Percentiles rank a stretch among this genome's conserved stretches.
Conservation (phyloP, 1,284 basidiomycete species). For the Ceratobasidium sp. region DNA sequence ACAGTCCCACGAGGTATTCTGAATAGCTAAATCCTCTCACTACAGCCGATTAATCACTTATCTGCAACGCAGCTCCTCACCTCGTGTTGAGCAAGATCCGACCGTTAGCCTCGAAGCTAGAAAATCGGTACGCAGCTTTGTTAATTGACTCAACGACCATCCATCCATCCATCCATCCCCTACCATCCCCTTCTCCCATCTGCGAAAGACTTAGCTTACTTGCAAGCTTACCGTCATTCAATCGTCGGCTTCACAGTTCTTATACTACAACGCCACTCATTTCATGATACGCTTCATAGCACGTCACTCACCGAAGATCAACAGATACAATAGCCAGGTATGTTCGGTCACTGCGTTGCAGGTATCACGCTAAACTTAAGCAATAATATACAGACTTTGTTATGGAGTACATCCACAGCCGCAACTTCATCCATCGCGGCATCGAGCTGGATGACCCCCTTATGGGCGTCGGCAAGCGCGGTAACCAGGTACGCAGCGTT, state of each 20-base stretch:
- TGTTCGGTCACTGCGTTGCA: no score
- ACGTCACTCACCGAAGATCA: background rate
- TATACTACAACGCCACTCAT: background rate
- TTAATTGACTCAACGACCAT: background rate
- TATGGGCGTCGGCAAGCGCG: slow-evolving; percentile 72
- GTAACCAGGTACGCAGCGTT: slow-evolving; percentile 91
- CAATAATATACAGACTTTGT: no score
- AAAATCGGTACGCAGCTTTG: slow-evolving; percentile 64
- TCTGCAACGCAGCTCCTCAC: background rate
- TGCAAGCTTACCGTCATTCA: no score
- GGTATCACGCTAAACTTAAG: no score
- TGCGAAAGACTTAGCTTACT: background rate
- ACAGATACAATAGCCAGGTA: background rate
- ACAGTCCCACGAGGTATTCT: background rate
- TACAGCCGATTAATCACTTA: background rate
- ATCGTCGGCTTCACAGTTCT: no score
- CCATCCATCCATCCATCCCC: background rate
- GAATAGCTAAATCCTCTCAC: slow-evolving; percentile 9
- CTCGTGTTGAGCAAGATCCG: background rate
- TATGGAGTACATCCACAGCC: background rate
- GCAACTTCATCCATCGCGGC: slow-evolving; percentile 20
- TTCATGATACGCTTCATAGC: background rate
- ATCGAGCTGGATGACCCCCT: slow-evolving; percentile 27
- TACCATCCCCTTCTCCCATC: background rate
- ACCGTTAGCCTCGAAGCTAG: background rate